Conservation (phyloP, 75 land plant species). For the Cupressus sempervirens region DNA sequence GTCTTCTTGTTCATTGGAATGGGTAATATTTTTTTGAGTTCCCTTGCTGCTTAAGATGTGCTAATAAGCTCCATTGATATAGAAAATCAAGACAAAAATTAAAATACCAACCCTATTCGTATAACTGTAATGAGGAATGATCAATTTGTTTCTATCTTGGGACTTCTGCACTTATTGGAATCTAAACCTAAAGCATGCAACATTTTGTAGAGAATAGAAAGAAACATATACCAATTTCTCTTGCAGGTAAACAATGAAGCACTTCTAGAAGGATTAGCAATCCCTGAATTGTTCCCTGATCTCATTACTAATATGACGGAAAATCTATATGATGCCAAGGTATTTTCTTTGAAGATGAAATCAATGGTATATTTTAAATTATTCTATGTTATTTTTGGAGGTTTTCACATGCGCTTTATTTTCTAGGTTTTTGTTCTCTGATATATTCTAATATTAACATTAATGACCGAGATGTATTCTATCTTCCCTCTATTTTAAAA, state of each 20-base stretch:
- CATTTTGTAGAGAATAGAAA: conserved; percentile 51
- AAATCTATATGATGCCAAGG: conserved; percentile 62
- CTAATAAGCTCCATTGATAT: neutral
- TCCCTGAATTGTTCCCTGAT: conserved; percentile 74
- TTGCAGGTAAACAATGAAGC: conserved; percentile 57
- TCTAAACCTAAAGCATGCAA: neutral
- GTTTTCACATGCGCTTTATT: too few relatives aligned
- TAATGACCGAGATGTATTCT: too few relatives aligned
- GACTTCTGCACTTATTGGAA: neutral
- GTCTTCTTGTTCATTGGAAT: too few relatives aligned
- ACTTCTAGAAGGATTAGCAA: conserved; percentile 50
- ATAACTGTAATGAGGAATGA: too few relatives aligned
- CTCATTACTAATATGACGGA: conserved; percentile 69
- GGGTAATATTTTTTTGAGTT: neutral
- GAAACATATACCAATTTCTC: conserved; percentile 50
- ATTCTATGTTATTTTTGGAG: too few relatives aligned
- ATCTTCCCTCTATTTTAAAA: too few relatives aligned
- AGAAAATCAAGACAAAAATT: too few relatives aligned
- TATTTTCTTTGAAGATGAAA: conserved; percentile 66
- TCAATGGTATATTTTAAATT: conserved; percentile 71
- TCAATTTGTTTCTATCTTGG: too few relatives aligned
- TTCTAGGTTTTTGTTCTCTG: too few relatives aligned
- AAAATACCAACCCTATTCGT: too few relatives aligned
- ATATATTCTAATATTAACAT: too few relatives aligned
- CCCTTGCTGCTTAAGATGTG: neutral